Evolutionary conservation across 108 stramenopile species (phyloP).

Genomic region (Skeletonema potamos): DNA sequence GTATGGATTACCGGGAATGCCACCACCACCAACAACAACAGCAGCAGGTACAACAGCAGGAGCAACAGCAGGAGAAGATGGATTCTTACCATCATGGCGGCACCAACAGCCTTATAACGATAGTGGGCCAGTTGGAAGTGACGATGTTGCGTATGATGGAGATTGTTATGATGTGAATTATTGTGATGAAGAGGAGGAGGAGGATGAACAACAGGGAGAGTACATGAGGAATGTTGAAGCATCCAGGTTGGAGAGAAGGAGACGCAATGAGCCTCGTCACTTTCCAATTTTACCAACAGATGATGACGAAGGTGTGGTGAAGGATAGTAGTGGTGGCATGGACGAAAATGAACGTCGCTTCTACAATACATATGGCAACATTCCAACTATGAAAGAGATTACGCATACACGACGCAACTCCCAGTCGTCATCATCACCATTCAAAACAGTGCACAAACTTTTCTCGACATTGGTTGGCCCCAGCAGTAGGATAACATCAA

Average conservation of each 20-base stretch:
- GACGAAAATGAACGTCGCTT: constrained; percentile 7
- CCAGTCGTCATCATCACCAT: neutral
- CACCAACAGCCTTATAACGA: neutral
- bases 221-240: neutral
- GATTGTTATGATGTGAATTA: neutral
- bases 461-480: constrained; percentile 15
- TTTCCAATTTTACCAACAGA: constrained; percentile 26
- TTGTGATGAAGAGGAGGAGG: neutral
- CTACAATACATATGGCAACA: neutral
- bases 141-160: neutral
- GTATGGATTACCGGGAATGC: constrained; percentile 31
- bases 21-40: neutral
- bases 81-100: no score
- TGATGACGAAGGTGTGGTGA: constrained; percentile 16
- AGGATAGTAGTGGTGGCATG: constrained; percentile 1
- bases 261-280: constrained; percentile 4
- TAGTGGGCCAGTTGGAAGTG: neutral
- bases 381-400: neutral
- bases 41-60: no score
- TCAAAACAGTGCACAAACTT: neutral
- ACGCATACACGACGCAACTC: neutral
- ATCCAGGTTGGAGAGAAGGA: neutral
- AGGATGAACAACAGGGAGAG: neutral
- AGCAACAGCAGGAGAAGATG: no score
- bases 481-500: constrained; percentile 21